Evolutionary conservation across 2,329 filamentous ascomycete species (phyloP), one percentile per base, ranked within the genome.

Genomic region (Aspergillus sergii): DNA sequence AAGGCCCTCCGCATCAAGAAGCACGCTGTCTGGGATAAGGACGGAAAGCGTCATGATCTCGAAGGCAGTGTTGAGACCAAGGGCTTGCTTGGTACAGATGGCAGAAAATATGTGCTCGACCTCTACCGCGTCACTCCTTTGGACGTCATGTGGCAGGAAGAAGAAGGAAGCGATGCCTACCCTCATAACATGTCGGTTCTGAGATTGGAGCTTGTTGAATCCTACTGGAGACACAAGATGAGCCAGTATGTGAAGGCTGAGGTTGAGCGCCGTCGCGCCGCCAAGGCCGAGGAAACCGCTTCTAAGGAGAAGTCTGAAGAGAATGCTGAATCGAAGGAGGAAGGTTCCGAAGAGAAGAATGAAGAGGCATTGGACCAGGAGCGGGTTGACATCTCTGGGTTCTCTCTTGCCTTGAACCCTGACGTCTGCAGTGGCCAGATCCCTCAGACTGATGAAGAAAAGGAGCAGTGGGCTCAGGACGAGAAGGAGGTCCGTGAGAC

Each of bases 61-160:
- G 94, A 98, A 78, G 93, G 92, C 46, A 98, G 94, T 72, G 94
- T 99, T 16, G 95, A 99, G 80, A 99, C 95, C 59, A 99, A 99
- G 83, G 95, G 95, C 59, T 84, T 99, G n/a, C 84, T 99, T 71
- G 95, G 95, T 55, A 99, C 95, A 1, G 95, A 99, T 74, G 95
- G 94, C 43, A 88, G 95, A 71, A 97, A 97, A 77, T 99, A 99
- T 75, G 92, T 97, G n/a, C 86, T 99, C 57, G 95, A 99, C 73
- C 82, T 99, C 59, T 99, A 99, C 83, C 89, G 95, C 62, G 90
- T 98, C 67, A 96, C 95, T 3, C 95, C 95, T 7, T 82, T 98
- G 62, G 95, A 99, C 78, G 89, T 97, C 61, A 80, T 85, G 26
- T 99, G 96, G 94, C 85, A 97, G 70, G 94, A 99, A 69, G 89